phyloP scores from a whole-genome alignment of 2,329 filamentous ascomycete species.

The Venturia asperata region DNA sequence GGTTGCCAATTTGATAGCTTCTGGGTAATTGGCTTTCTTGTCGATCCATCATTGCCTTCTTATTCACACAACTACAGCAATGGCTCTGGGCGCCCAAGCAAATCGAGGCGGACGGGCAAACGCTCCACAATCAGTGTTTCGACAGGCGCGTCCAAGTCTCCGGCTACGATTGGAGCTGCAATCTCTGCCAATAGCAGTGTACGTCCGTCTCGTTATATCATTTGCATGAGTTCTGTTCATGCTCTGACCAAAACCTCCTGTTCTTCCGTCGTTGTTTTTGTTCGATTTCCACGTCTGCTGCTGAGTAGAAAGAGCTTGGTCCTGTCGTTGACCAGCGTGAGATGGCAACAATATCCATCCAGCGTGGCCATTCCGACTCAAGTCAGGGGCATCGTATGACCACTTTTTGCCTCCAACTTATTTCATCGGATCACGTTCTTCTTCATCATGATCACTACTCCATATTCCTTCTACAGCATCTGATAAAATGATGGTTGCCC shows the following conservation, averaged over 20 bases:
- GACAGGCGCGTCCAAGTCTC: background rate
- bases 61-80: background rate
- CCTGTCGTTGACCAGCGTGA: too few species aligned
- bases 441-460: too few species aligned
- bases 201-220: background rate
- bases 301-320: too few species aligned
- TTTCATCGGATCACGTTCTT: too few species aligned
- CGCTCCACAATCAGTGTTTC: conserved; percentile 8
- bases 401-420: too few species aligned
- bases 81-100: conserved; percentile 2
- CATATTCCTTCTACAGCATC: background rate
- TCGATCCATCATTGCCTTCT: background rate
- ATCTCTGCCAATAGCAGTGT: background rate
- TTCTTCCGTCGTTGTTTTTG: too few species aligned
- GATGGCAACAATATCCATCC: too few species aligned
- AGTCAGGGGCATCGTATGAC: too few species aligned
- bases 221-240: background rate
- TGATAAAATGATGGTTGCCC: background rate
- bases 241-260: too few species aligned
- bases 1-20: conserved; percentile 62
- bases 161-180: background rate
- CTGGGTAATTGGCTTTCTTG: conserved; percentile 48
- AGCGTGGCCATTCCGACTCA: too few species aligned
- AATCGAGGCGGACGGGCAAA: background rate
- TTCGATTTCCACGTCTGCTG: too few species aligned